Percentiles rank a stretch among this genome's conserved stretches.
phyloP scores from a whole-genome alignment of 2,329 filamentous ascomycete genomes.

The Metarhizium robertsii region DNA sequence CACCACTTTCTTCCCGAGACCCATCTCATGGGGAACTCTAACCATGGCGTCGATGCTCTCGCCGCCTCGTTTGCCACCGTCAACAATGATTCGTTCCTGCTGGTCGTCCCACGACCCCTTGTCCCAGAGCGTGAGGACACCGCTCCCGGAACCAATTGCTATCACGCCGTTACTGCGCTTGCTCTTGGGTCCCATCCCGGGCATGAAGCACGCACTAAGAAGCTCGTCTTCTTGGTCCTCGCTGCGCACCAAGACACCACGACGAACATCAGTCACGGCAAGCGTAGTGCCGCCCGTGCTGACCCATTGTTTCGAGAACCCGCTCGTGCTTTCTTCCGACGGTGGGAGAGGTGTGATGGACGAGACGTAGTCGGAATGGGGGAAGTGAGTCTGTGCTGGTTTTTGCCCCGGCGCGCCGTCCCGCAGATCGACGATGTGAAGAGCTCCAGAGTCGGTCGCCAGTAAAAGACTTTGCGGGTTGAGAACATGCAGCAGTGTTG shows the following conservation, averaged over 20 bases:
- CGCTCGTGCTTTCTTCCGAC: slow-evolving; percentile 71
- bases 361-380: slow-evolving; percentile 89
- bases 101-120: slow-evolving; percentile 92
- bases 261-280: slow-evolving; percentile 78
- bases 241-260: slow-evolving; percentile 77
- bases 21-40: slow-evolving; percentile 60
- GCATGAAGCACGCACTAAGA: slow-evolving; percentile 69
- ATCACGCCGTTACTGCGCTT: slow-evolving; percentile 62
- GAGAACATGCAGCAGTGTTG: slow-evolving; percentile 71
- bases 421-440: slow-evolving; percentile 83
- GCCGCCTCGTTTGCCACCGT: slow-evolving; percentile 50
- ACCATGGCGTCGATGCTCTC: slow-evolving; percentile 77
- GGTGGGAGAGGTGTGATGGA: slow-evolving; percentile 77
- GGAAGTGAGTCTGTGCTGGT: slow-evolving; percentile 71
- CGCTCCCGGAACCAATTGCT: slow-evolving; percentile 66
- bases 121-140: slow-evolving; percentile 88
- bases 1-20: slow-evolving; percentile 63
- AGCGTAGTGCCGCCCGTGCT: slow-evolving; percentile 88
- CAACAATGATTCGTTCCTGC: slow-evolving; percentile 76
- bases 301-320: slow-evolving; percentile 89
- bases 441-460: slow-evolving; percentile 78
- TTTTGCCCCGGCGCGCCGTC: slow-evolving; percentile 47
- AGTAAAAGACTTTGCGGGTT: slow-evolving; percentile 84
- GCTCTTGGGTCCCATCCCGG: slow-evolving; percentile 61
- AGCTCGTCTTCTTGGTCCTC: slow-evolving; percentile 95